Evolutionary conservation across 2,329 filamentous ascomycete species (phyloP).

Genomic region (Tolypocladium pustulatum): DNA sequence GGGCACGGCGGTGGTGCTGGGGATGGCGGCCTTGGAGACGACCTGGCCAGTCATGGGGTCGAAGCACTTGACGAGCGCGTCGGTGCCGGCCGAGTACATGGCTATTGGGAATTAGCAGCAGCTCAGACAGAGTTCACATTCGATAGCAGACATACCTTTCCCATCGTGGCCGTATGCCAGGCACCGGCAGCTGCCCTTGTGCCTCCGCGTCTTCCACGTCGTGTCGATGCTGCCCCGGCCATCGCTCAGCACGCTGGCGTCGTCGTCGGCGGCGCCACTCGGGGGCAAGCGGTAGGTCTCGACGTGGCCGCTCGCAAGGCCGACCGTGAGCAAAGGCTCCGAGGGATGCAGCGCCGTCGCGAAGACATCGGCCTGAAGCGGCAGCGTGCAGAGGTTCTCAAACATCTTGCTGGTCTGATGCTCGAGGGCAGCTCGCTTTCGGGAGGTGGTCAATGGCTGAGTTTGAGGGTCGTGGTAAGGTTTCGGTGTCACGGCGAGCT

Average conservation of each 20-base stretch:
- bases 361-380: constrained; percentile 79
- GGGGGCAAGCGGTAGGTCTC: constrained; percentile 67
- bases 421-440: background rate
- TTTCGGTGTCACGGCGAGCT: background rate
- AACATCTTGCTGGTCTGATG: constrained; percentile 48
- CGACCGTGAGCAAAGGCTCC: constrained; percentile 76
- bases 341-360: constrained; percentile 76
- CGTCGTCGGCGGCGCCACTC: constrained; percentile 38
- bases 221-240: constrained; percentile 72
- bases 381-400: constrained; percentile 84
- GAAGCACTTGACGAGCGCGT: constrained; percentile 48
- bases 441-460: background rate
- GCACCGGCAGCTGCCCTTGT: constrained; percentile 87
- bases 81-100: constrained; percentile 54
- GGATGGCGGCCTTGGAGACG: constrained; percentile 71
- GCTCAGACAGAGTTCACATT: background rate
- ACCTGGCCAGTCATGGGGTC: constrained; percentile 54
- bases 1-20: constrained; percentile 38
- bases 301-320: constrained; percentile 76
- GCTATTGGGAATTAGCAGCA: constrained; percentile 19
- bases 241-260: constrained; percentile 38
- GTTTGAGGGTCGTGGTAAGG: no score
- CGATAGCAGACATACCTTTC: constrained; percentile 28
- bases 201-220: constrained; percentile 75
- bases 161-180: constrained; percentile 74